A percentile compares a stretch with the other conserved stretches of the same genome.
Conservation (phyloP, 2,329 filamentous ascomycete species). For the Fusarium torulosum region DNA sequence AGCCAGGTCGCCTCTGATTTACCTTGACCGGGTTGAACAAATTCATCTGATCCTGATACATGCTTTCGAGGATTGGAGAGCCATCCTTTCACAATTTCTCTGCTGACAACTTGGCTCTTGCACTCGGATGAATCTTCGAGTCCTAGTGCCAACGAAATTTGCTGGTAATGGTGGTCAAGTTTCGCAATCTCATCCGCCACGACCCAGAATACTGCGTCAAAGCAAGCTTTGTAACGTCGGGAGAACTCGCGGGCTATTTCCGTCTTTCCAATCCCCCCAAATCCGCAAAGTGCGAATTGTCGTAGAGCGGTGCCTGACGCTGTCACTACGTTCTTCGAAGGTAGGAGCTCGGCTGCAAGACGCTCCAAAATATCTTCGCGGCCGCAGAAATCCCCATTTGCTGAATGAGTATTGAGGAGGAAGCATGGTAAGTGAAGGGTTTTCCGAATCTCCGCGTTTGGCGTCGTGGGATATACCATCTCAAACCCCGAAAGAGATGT, state of each 20-base stretch:
- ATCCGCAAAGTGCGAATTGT: constrained; percentile 1
- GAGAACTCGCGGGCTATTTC: not conserved
- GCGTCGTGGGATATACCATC: not conserved
- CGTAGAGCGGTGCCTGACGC: not conserved
- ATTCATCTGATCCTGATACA: not conserved
- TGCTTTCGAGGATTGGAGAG: not conserved
- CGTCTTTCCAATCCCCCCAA: constrained; percentile 2
- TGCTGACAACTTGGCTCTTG: not conserved
- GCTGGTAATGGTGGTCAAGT: not conserved
- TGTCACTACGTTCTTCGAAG: not conserved
- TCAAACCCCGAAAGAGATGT: constrained; percentile 4
- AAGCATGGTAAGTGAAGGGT: not conserved
- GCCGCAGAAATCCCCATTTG: not conserved
- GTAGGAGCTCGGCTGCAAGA: not conserved
- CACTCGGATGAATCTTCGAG: not conserved
- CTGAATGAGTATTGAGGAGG: not conserved
- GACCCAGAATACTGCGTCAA: constrained; percentile 1
- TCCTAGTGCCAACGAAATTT: not conserved
- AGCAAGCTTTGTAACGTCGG: not conserved
- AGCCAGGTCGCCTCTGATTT: not conserved
- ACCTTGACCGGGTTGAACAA: not conserved
- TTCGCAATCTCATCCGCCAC: not conserved
- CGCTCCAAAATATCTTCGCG: constrained; percentile 2
- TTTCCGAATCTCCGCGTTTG: constrained; percentile 2
- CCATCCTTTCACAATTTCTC: constrained; percentile 3